These are phyloP conservation scores for Malbranchea zuffiana DNA, from an alignment of 2,329 filamentous ascomycete genomes.

Conservation along the genomic window DNA sequence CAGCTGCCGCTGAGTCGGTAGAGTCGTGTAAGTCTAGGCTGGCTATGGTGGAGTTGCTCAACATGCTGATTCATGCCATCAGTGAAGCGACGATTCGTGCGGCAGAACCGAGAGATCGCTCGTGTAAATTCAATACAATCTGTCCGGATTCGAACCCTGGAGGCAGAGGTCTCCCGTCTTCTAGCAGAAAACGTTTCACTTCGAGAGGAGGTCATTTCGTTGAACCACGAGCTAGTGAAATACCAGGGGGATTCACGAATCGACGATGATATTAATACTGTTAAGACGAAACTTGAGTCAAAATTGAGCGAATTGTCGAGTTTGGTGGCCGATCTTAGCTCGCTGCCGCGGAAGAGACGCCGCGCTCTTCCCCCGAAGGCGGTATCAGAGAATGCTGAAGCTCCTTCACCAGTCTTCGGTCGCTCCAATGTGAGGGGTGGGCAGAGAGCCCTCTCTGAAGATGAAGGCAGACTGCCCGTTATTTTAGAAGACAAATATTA, in stretches of 20 bases:
- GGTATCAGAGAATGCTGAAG: not conserved
- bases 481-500: slow-evolving; percentile 51
- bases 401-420: not conserved
- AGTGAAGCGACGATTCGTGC: slow-evolving; percentile 55
- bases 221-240: slow-evolving; percentile 45
- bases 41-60: no score
- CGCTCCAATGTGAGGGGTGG: not conserved
- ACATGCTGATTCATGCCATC: no score
- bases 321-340: slow-evolving; percentile 45
- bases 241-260: slow-evolving; percentile 36
- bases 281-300: slow-evolving; percentile 45
- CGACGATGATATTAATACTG: slow-evolving; percentile 38
- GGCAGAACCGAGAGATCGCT: slow-evolving; percentile 57
- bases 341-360: slow-evolving; percentile 22
- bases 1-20: slow-evolving; percentile 36
- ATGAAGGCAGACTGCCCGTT: slow-evolving; percentile 40
- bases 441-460: slow-evolving; percentile 10
- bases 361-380: not conserved
- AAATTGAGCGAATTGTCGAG: slow-evolving; percentile 47
- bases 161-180: slow-evolving; percentile 50
- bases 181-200: slow-evolving; percentile 51
- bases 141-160: slow-evolving; percentile 51
- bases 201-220: slow-evolving; percentile 46
- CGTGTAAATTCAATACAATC: slow-evolving; percentile 54
- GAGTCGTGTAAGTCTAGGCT: slow-evolving; percentile 36